Evolutionary conservation across 441 rosid species (phyloP).

Genomic region (Euphorbia celastroides): DNA sequence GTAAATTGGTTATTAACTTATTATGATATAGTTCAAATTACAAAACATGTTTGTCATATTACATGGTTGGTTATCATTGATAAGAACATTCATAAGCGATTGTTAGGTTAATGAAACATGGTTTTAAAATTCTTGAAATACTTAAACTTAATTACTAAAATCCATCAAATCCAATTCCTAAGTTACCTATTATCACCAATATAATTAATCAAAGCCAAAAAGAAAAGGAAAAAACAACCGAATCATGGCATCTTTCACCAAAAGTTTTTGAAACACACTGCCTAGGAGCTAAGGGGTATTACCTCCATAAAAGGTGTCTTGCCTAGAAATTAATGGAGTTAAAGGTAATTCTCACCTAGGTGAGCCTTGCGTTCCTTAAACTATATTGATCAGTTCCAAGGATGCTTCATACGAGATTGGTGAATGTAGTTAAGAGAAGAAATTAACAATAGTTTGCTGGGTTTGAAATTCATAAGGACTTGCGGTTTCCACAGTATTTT

Average conservation of each 20-base stretch:
- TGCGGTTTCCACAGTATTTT: neutral
- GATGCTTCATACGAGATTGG: neutral
- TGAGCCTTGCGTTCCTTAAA: neutral
- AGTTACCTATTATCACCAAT: no score
- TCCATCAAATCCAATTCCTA: no score
- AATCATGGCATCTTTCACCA: neutral
- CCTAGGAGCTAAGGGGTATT: neutral
- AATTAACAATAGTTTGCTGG: neutral
- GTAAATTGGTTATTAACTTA: no score
- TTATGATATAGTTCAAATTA: no score
- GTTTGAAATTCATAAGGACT: neutral
- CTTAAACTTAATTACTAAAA: no score
- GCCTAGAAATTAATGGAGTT: neutral
- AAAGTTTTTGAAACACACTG: neutral
- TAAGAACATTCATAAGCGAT: no score
- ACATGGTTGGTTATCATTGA: no score
- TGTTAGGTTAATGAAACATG: no score
- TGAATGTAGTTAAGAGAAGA: neutral
- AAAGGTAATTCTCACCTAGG: neutral
- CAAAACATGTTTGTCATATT: no score
- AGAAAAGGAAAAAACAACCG: neutral
- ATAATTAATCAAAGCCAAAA: no score
- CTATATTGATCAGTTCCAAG: neutral
- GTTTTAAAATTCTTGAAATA: no score
- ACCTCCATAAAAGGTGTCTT: neutral